Conservation (phyloP, 169 alveolate species). For the Plasmodium knowlesi region DNA sequence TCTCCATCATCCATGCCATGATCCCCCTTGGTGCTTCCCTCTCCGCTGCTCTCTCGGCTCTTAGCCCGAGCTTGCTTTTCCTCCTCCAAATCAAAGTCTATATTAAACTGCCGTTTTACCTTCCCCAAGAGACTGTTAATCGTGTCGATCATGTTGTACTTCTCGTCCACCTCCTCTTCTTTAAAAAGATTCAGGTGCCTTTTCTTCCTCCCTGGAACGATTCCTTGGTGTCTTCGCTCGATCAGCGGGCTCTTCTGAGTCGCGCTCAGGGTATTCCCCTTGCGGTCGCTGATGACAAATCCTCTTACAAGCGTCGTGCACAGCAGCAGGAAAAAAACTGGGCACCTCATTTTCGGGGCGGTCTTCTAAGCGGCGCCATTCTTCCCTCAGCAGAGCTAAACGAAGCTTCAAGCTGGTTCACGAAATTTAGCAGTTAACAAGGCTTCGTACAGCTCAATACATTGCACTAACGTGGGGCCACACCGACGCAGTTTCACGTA, state of each 20-base stretch:
- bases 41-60: not conserved
- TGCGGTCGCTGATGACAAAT: slow-evolving; percentile 6
- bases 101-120: slow-evolving; percentile 57
- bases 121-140: slow-evolving; percentile 70
- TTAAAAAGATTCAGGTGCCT: slow-evolving; percentile 14
- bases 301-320: slow-evolving; percentile 27
- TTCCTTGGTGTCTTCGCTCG: slow-evolving; percentile 15
- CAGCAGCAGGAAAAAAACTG: not conserved
- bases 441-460: not conserved
- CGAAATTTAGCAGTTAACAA: no score
- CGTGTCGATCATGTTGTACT: slow-evolving; percentile 56
- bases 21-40: not conserved
- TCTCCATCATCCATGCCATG: not conserved
- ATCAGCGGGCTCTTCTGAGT: not conserved
- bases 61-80: slow-evolving; percentile 1
- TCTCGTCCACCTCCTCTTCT: slow-evolving; percentile 74
- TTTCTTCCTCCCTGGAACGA: not conserved
- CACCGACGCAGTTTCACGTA: not conserved
- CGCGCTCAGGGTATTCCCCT: not conserved
- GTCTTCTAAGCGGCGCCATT: slow-evolving; percentile 3
- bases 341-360: slow-evolving; percentile 19
- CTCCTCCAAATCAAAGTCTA: slow-evolving; percentile 20
- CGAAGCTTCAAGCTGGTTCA: not conserved
- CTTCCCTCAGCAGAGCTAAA: not conserved
- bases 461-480: not conserved